These are phyloP conservation scores for Gnaphalium uliginosum DNA, from an alignment of 129 eudicot species.

Conservation along the genomic window DNA sequence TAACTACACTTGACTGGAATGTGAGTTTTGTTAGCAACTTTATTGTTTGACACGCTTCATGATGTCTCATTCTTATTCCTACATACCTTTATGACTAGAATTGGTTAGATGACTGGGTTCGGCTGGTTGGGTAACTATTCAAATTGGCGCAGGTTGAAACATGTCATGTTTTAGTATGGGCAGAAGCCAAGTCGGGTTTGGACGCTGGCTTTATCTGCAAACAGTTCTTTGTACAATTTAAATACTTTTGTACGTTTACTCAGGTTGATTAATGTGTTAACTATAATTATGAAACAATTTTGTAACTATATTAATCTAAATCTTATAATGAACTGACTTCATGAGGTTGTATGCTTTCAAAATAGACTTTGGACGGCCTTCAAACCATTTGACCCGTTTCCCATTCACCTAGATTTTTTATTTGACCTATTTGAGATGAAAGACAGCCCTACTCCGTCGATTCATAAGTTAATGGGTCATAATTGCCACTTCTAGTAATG, in stretches of 20 bases:
- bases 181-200: background rate
- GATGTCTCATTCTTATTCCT: background rate
- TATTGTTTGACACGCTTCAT: background rate
- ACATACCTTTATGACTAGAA: background rate
- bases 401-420: background rate
- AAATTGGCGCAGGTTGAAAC: background rate
- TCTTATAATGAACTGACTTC: background rate
- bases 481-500: background rate
- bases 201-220: background rate
- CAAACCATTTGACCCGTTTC: background rate
- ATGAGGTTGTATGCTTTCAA: background rate
- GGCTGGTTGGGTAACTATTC: background rate
- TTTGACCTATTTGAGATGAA: background rate
- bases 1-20: slow-evolving; percentile 97
- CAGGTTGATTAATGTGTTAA: background rate
- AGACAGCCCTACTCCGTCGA: background rate
- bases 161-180: background rate
- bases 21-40: slow-evolving; percentile 48
- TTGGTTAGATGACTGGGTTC: background rate
- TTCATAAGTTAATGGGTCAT: background rate
- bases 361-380: background rate
- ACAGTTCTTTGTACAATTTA: background rate
- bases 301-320: background rate
- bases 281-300: background rate
- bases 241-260: background rate